Evolutionary conservation across 2,329 filamentous ascomycete species (phyloP), one percentile per base, ranked within the genome.

Genomic region (Penicillium paneum): DNA sequence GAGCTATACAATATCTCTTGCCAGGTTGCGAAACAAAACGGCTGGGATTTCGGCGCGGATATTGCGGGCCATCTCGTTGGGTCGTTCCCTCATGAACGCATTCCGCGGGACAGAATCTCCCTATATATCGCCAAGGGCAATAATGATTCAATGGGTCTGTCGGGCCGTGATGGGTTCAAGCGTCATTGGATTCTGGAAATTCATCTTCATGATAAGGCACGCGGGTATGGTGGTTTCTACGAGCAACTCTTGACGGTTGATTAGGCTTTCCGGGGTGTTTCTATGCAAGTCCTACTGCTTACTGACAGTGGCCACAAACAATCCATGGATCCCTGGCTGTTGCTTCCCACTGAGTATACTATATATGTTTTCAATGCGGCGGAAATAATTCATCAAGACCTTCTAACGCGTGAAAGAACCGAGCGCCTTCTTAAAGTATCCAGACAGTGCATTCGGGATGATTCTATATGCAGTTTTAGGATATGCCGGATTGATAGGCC

Each of bases 101-200:
- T 81, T 53, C 77, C 78, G 1, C 71, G 73, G n/a, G 76, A 81
- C 59, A 76, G 73, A 65, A 72, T 69, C 21, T 63, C 64, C 2
- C 63, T 79, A 24, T 81, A 80, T 54, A 78, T 81, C 46, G 74
- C 72, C 0, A 65, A 73, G 41, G 77, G 75, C 0, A 81, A 79
- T 58, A 52, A 68, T 11, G 67, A 74, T n/a, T 61, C 62, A 2
- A 79, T 81, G 75, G 66, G 60, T 21, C 58, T 59, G 3, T 42
- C 64, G 4, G 78, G 71, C 3, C 71, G 71, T 43, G 70, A 79
- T 52, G 78, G 78, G 0, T 60, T 71, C 32, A 72, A 69, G 60
- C 59, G 77, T 34, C 78, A 80, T 66, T 81, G 79, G 79, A 81
- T 81, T 52, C 58, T 81, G 56, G 78, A 81, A 60, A 76, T 80